These are phyloP conservation scores for Phytophthora syringae DNA, from an alignment of 352 stramenopile genomes.

Conservation along the genomic window DNA sequence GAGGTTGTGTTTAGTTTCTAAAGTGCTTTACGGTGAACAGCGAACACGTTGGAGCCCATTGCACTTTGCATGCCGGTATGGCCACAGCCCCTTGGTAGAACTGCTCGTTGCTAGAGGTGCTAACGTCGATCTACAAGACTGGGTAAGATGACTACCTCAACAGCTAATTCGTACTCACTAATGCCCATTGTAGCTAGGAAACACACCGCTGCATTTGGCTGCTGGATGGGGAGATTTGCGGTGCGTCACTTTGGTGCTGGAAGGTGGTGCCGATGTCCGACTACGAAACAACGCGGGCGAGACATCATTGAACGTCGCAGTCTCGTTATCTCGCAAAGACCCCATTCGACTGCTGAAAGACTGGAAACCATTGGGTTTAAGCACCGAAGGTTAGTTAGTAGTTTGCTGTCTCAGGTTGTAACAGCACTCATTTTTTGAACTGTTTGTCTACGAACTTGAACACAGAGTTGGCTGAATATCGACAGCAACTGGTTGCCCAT, in stretches of 20 bases:
- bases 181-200: conserved; percentile 48
- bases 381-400: conserved; percentile 48
- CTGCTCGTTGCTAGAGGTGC: conserved; percentile 57
- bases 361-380: conserved; percentile 59
- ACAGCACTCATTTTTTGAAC: too few relatives aligned
- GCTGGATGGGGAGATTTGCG: conserved; percentile 68
- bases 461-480: conserved; percentile 41
- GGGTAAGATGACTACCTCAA: conserved; percentile 30
- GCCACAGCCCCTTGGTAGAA: conserved; percentile 52
- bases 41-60: conserved; percentile 63
- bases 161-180: background rate
- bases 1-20: background rate
- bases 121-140: conserved; percentile 52
- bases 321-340: conserved; percentile 42
- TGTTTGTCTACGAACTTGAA: too few relatives aligned
- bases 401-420: too few relatives aligned
- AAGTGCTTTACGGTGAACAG: conserved; percentile 26
- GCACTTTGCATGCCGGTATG: conserved; percentile 67
- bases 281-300: conserved; percentile 40
- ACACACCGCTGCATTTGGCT: conserved; percentile 72
- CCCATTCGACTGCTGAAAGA: conserved; percentile 45
- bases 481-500: conserved; percentile 17
- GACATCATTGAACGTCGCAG: conserved; percentile 52
- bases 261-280: conserved; percentile 45
- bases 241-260: conserved; percentile 63